phyloP scores from a whole-genome alignment of 768 basidiomycete genomes.

The Dendrothele bispora region DNA sequence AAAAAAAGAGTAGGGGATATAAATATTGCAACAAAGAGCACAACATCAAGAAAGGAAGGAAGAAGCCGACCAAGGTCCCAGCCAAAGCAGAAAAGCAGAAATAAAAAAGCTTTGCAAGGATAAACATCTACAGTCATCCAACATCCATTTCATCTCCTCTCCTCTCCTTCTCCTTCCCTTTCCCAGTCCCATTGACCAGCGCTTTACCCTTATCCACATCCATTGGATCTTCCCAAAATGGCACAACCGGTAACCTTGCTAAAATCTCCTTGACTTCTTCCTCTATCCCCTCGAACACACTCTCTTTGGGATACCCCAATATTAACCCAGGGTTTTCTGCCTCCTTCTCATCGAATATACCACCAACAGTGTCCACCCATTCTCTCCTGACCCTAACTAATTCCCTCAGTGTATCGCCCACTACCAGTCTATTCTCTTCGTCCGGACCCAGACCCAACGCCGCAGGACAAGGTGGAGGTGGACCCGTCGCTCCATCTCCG shows the following conservation, averaged over 20 bases:
- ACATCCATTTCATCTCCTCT: slow-evolving; percentile 73
- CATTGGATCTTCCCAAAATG: slow-evolving; percentile 21
- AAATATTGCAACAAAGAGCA: too few relatives aligned
- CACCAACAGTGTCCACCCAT: slow-evolving; percentile 79
- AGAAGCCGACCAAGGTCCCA: too few relatives aligned
- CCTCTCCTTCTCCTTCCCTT: slow-evolving; percentile 50
- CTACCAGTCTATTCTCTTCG: slow-evolving; percentile 59
- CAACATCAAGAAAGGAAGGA: too few relatives aligned
- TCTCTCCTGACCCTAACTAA: slow-evolving; percentile 74
- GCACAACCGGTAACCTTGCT: slow-evolving; percentile 24
- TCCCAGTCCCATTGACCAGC: slow-evolving; percentile 32
- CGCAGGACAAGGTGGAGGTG: slow-evolving; percentile 62
- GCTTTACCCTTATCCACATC: slow-evolving; percentile 29
- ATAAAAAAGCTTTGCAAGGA: too few relatives aligned
- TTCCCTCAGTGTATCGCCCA: slow-evolving; percentile 67
- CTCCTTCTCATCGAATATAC: slow-evolving; percentile 76
- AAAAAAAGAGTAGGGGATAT: too few relatives aligned
- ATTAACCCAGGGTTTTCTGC: slow-evolving; percentile 62
- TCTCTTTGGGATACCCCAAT: slow-evolving; percentile 75
- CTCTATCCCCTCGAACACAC: slow-evolving; percentile 75
- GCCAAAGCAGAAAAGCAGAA: too few relatives aligned
- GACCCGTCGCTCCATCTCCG: slow-evolving; percentile 30
- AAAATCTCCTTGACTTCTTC: slow-evolving; percentile 52
- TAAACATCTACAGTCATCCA: too few relatives aligned
- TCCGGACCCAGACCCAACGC: slow-evolving; percentile 70